Base-by-base conservation (phyloP, 83 land plant species). In the Picea abies region DNA sequence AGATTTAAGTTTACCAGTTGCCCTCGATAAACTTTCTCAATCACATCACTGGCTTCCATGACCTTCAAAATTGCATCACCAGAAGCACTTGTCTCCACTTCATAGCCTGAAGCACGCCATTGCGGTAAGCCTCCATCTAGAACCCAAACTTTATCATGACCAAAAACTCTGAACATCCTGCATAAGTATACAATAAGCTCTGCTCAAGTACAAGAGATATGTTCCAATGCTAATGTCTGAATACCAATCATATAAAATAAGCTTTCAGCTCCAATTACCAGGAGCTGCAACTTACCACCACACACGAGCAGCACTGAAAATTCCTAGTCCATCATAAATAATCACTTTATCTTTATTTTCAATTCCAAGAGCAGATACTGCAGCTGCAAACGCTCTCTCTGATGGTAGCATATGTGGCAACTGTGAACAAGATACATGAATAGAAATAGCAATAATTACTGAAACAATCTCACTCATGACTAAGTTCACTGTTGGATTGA, bases 161-260 rank as follows among this genome's bases (percentile, higher is more conserved):
- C 99, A 90, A 97, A 97, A 4, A 90, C 95, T 81, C 99, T 88
- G 81, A 97, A 96, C 99, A 97, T 97, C 99, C 99, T 97, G 85
- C 82, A 83, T 25, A 78, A 58, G 63, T 14, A 56, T 37, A 69
- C 29, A 81, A 37, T 5, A 32, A 17, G 26, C 63, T 37, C 76
- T 4, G n/a, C 58, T 9, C 23, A 1, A 62, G 23, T 5, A 49
- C 63, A 62, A 80, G 3, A 64, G 11, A 81, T 12, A 20, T 62
- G 65, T 44, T n/a, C 39, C 52, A 65, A 82, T 72, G 79, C 23
- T 41, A 62, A 76, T 71, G 69, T 16, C 15, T 15, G 15, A 44
- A 72, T 19, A 10, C 76, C 44, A 12, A 44, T 16, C 25, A 7
- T 41, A 72, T 10, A 60, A 26, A 67, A 67, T 26, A 67, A 78